A percentile compares a stretch with the other conserved stretches of the same genome.
Conservation (phyloP, 306 rosid species). For the Prunus davidiana region DNA sequence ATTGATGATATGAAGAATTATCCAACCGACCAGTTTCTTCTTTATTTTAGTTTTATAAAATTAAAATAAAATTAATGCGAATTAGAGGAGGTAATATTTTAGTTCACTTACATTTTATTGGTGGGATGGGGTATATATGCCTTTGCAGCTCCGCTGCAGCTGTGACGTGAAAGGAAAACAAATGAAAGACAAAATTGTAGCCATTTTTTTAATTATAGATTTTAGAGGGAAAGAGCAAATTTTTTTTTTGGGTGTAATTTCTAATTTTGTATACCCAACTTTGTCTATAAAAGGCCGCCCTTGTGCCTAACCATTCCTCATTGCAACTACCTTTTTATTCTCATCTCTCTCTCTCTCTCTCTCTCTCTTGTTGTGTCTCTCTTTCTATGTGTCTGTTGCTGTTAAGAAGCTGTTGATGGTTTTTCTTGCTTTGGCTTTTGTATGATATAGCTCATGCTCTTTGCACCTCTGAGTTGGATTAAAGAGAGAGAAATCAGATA, state of each 20-base stretch:
- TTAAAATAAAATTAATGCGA: neutral
- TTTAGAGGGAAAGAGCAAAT: neutral
- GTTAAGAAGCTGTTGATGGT: neutral
- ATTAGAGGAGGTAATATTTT: neutral
- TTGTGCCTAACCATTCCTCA: slow-evolving; percentile 2
- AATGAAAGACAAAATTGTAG: neutral
- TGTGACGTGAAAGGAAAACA: neutral
- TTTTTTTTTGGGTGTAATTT: neutral
- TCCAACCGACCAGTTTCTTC: neutral
- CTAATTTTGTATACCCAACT: neutral
- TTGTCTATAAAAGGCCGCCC: neutral
- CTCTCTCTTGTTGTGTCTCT: neutral
- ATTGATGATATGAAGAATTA: neutral
- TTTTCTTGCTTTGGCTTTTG: neutral
- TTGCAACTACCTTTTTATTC: neutral
- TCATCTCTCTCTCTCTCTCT: neutral
- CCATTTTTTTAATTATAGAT: neutral
- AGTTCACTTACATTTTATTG: neutral
- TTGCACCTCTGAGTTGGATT: slow-evolving; percentile 20
- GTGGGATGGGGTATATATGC: slow-evolving; percentile 3
- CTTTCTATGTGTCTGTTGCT: neutral
- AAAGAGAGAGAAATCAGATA: slow-evolving; percentile 12
- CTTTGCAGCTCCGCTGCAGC: neutral
- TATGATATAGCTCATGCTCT: slow-evolving; percentile 13
- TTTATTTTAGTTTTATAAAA: neutral